Evolutionary conservation across 73 alveolate species (phyloP).

Genomic region (Tetrahymena malaccensis): DNA sequence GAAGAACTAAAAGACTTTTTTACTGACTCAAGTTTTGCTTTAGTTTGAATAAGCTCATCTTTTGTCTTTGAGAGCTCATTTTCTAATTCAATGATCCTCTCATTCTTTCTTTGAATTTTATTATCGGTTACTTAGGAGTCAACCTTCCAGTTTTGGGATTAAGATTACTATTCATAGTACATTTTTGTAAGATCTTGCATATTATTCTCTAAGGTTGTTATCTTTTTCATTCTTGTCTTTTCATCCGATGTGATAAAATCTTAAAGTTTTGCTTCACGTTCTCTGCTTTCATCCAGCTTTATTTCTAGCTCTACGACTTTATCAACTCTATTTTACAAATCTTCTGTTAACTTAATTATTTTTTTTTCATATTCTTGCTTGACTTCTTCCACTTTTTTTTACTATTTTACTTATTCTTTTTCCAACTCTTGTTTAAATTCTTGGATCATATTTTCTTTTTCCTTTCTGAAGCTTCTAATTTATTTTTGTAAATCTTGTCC

Average conservation of each 20-base stretch:
- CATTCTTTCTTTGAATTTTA: constrained; percentile 72
- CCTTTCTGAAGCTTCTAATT: background rate
- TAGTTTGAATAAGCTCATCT: constrained; percentile 8
- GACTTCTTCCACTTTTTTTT: constrained; percentile 23
- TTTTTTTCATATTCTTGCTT: constrained; percentile 31
- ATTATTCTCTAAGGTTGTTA: constrained; percentile 57
- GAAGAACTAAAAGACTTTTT: background rate
- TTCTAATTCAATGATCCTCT: constrained; percentile 42
- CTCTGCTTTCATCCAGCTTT: constrained; percentile 55
- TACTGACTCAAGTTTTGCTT: background rate
- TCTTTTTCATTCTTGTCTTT: constrained; percentile 54
- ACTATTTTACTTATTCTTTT: background rate
- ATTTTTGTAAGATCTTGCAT: constrained; percentile 67
- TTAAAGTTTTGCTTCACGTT: constrained; percentile 44
- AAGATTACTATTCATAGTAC: constrained; percentile 70
- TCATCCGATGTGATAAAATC: constrained; percentile 56
- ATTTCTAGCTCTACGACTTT: constrained; percentile 53
- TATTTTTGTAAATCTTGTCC: background rate
- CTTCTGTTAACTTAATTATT: constrained; percentile 24
- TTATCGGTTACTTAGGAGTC: constrained; percentile 73
- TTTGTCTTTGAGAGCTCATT: constrained; percentile 8
- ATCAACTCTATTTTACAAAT: constrained; percentile 52
- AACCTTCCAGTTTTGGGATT: constrained; percentile 67
- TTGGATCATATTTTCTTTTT: background rate
- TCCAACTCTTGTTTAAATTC: background rate